phyloP scores from a whole-genome alignment of 1,284 basidiomycete species.

The Athelia psychrophila region DNA sequence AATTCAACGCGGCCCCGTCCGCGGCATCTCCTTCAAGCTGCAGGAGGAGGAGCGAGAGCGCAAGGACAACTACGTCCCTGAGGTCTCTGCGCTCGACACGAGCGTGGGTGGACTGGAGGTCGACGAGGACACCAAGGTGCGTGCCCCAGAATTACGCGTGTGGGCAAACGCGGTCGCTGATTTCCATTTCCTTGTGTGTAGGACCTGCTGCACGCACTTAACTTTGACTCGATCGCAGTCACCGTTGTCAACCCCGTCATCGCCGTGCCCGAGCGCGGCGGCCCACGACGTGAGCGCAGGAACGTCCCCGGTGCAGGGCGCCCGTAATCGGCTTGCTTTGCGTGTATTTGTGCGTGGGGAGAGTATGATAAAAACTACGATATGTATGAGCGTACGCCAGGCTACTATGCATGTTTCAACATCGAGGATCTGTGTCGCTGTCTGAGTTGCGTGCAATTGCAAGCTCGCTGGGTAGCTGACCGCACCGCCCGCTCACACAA shows the following conservation, averaged over 20 bases:
- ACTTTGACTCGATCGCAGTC: conserved; percentile 87
- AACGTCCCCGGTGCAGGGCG: conserved; percentile 80
- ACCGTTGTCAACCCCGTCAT: conserved; percentile 66
- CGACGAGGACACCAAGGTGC: conserved; percentile 88
- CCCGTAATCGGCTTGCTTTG: neutral
- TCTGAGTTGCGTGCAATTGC: too few relatives aligned
- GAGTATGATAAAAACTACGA: too few relatives aligned
- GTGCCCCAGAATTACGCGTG: conserved; percentile 14
- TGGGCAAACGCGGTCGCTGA: conserved; percentile 3
- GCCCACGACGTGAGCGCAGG: conserved; percentile 69
- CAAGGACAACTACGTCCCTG: conserved; percentile 98
- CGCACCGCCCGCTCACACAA: too few relatives aligned
- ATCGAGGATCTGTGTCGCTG: too few relatives aligned
- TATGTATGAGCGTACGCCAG: too few relatives aligned
- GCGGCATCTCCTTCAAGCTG: conserved; percentile 99
- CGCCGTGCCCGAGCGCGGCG: conserved; percentile 67
- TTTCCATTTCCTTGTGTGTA: conserved; percentile 24
- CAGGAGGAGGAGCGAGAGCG: conserved; percentile 99
- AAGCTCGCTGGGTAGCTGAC: too few relatives aligned
- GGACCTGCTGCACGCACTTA: conserved; percentile 86
- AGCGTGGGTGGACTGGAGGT: conserved; percentile 75
- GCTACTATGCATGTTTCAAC: too few relatives aligned
- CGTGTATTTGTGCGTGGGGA: too few relatives aligned
- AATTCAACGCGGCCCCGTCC: conserved; percentile 98
- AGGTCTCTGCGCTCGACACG: conserved; percentile 91